These are phyloP conservation scores for Leptodermis oblonga DNA, from an alignment of 257 asterid species.

Conservation along the genomic window DNA sequence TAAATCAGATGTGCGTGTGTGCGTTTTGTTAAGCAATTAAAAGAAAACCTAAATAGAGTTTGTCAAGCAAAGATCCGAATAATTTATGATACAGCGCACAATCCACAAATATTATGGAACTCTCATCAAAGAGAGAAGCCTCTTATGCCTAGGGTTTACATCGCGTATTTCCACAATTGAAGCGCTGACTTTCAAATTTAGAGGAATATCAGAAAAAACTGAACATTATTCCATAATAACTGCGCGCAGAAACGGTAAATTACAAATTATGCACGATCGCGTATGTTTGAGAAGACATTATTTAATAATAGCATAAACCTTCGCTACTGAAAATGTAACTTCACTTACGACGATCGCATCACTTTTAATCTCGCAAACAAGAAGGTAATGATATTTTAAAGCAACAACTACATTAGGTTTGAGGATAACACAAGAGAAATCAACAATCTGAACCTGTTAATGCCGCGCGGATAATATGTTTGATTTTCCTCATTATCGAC, in stretches of 20 bases:
- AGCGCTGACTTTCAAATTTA: not conserved
- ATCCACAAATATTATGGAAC: not conserved
- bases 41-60: not conserved
- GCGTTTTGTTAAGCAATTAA: not conserved
- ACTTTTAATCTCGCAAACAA: not conserved
- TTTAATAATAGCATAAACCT: not conserved
- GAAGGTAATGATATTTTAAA: not conserved
- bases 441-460: not conserved
- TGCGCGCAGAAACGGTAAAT: not conserved
- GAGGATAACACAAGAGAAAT: not conserved
- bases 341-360: not conserved
- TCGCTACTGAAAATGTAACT: not conserved
- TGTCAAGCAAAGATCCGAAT: not conserved
- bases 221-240: not conserved
- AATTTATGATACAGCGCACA: no score
- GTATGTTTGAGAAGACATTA: not conserved
- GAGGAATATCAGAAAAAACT: not conserved
- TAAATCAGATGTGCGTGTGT: no score
- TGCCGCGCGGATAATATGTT: not conserved
- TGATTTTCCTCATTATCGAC: not conserved
- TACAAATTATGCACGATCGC: not conserved
- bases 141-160: not conserved
- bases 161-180: not conserved
- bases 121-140: not conserved
- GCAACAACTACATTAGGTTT: not conserved